phyloP scores from a whole-genome alignment of 495 filamentous ascomycete species.

The Podospora comata region DNA sequence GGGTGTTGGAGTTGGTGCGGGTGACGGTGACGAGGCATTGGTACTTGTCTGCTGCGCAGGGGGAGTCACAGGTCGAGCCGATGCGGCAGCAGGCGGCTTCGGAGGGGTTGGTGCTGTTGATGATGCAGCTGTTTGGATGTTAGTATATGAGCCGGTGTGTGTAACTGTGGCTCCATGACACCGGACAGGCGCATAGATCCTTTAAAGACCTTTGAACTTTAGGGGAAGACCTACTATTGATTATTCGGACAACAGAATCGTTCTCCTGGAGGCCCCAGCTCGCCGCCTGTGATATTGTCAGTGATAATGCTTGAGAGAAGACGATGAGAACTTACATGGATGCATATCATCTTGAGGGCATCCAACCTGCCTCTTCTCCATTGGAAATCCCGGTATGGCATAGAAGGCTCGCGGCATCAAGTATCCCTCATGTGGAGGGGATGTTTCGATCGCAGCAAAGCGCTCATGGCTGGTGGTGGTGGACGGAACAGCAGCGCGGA shows the following conservation, averaged over 20 bases:
- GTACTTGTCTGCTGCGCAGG: conserved; percentile 27
- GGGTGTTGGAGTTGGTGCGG: conserved; percentile 16
- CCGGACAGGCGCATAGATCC: not conserved
- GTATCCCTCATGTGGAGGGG: not conserved
- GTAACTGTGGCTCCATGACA: not conserved
- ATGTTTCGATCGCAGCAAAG: not conserved
- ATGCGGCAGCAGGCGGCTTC: conserved; percentile 38
- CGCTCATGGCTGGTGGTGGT: not conserved
- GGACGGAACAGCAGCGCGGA: not conserved
- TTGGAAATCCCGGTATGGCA: not conserved
- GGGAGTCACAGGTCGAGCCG: conserved; percentile 35
- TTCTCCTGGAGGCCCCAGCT: not conserved
- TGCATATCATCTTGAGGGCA: not conserved
- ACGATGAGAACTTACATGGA: conserved; percentile 4
- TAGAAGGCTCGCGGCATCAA: conserved; percentile 8
- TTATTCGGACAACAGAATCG: not conserved
- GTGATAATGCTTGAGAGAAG: not conserved
- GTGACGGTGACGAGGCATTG: conserved; percentile 26
- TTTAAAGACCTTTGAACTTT: not conserved
- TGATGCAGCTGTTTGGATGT: conserved; percentile 30
- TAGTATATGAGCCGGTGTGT: not conserved
- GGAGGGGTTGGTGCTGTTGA: conserved; percentile 21
- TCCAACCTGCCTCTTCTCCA: not conserved
- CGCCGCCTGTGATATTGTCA: not conserved
- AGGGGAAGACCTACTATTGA: not conserved